Base-by-base conservation (phyloP, 1,284 basidiomycete genomes). In the Trichosporon inkin region DNA sequence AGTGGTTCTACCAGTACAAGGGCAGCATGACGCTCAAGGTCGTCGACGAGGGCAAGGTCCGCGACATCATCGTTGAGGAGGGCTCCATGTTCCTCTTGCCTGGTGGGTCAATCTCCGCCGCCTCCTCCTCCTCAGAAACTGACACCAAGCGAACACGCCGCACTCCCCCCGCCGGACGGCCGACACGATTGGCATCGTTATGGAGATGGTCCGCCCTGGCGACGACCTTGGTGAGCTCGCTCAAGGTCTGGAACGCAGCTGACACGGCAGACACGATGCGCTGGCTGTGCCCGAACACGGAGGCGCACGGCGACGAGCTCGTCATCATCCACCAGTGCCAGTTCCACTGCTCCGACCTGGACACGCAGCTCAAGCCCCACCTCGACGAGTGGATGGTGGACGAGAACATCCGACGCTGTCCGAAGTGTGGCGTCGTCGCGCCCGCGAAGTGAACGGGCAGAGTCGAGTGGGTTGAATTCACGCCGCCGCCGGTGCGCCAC, bases 1-100 rank as follows among this genome's bases (percentile, higher is more conserved):
- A 96, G 79, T 96, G 92, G 92, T 96, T 96, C 76, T 95, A 92
- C 78, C 93, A 97, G 75, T 84, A 93, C 81, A 90, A 92, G 75
- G 92, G 92, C 1, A 85, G 84, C 2, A 96, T 97, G 90, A 80
- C 91, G 11, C 81, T 97, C 39, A 86, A 90, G 65, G 86, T 91
- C 5, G 88, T 98, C 10, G 91, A 95, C 58, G 89, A 88, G 17
- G 88, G 86, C n/a, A 81, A 84, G 67, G 94, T 97, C 77, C 82
- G 83, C 70, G 94, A 98, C 73, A 89, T 98, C 38, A 79, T 81
- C 24, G 96, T 98, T 69, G 88, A 86, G 62, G 92, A 99, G 78
- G 94, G 94, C 41, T 92, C 94, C 67, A 96, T 98, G 92, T 97
- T 95, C 77, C 76, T 98, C 67, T 81, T 98, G 19, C 93, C 93